phyloP scores from a whole-genome alignment of 371 early-diverging fungal species.

The Catenaria anguillulae region DNA sequence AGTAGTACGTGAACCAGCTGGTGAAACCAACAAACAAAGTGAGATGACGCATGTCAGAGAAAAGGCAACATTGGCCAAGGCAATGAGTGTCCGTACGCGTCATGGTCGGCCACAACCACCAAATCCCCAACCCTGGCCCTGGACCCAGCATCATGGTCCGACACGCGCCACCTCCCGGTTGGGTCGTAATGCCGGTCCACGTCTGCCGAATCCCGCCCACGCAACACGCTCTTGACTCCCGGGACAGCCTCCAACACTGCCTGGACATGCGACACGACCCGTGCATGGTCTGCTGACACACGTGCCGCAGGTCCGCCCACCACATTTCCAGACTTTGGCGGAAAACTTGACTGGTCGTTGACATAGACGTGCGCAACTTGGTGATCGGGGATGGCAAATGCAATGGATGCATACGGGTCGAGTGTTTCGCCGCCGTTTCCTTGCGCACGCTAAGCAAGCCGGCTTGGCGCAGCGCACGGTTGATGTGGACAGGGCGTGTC shows the following conservation, averaged over 20 bases:
- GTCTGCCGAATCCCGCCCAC: neutral
- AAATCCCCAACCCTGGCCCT: neutral
- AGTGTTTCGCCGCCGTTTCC: neutral
- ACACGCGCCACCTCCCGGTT: neutral
- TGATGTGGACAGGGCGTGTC: neutral
- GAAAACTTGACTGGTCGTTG: neutral
- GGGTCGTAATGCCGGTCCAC: neutral
- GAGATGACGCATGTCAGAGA: too few species aligned
- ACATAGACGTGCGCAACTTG: slow-evolving; percentile 8
- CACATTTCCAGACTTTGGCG: too few species aligned
- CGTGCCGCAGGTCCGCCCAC: too few species aligned
- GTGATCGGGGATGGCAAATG: slow-evolving; percentile 5
- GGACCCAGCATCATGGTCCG: neutral
- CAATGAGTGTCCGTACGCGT: too few species aligned
- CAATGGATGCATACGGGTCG: neutral
- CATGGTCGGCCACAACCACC: neutral
- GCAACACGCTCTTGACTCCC: neutral
- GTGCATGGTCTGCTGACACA: too few species aligned
- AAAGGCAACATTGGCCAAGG: too few species aligned
- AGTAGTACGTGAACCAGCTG: slow-evolving; percentile 8
- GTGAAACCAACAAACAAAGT: too few species aligned
- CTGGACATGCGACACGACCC: neutral
- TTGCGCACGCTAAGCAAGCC: neutral
- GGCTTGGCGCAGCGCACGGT: neutral
- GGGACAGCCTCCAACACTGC: neutral